These are phyloP conservation scores for Penicillium olsonii DNA, from an alignment of 2,329 filamentous ascomycete genomes.

Conservation along the genomic window DNA sequence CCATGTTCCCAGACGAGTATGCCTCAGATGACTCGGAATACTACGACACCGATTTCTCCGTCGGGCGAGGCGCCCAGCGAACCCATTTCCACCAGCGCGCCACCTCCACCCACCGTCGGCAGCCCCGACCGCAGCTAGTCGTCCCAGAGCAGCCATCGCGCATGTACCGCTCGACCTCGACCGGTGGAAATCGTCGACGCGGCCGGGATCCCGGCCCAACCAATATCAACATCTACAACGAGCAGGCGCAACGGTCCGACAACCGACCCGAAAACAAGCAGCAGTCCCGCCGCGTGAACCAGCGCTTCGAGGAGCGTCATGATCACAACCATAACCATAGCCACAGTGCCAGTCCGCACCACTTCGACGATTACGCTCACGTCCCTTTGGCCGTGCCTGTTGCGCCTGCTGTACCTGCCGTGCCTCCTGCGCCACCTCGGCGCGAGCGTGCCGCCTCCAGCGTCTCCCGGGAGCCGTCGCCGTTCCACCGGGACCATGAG, in stretches of 20 bases:
- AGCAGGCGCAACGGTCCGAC: constrained; percentile 32
- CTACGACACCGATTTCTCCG: constrained; percentile 39
- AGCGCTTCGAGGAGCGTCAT: constrained; percentile 17
- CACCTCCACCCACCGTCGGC: constrained; percentile 32
- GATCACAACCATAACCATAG: background rate
- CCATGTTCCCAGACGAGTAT: constrained; percentile 8
- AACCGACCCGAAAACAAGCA: constrained; percentile 30
- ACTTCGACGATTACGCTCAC: constrained; percentile 31
- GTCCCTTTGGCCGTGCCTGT: background rate
- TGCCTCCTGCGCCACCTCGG: constrained; percentile 13
- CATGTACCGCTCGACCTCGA: constrained; percentile 39
- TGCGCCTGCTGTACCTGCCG: no score
- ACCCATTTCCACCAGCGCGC: constrained; percentile 32
- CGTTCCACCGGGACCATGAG: constrained; percentile 35
- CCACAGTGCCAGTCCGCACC: constrained; percentile 17
- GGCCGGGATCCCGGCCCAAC: constrained; percentile 19
- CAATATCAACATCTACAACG: constrained; percentile 36
- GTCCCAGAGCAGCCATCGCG: constrained; percentile 27
- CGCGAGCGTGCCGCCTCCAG: constrained; percentile 24
- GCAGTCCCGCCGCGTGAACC: constrained; percentile 25
- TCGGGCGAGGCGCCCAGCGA: constrained; percentile 25
- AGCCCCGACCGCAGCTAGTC: constrained; percentile 26
- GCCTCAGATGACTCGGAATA: constrained; percentile 34
- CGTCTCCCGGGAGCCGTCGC: constrained; percentile 30
- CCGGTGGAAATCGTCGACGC: constrained; percentile 32